Evolutionary conservation across 768 basidiomycete species (phyloP), one percentile per base, ranked within the genome.

Genomic region (Rhodotorula taiwanensis): DNA sequence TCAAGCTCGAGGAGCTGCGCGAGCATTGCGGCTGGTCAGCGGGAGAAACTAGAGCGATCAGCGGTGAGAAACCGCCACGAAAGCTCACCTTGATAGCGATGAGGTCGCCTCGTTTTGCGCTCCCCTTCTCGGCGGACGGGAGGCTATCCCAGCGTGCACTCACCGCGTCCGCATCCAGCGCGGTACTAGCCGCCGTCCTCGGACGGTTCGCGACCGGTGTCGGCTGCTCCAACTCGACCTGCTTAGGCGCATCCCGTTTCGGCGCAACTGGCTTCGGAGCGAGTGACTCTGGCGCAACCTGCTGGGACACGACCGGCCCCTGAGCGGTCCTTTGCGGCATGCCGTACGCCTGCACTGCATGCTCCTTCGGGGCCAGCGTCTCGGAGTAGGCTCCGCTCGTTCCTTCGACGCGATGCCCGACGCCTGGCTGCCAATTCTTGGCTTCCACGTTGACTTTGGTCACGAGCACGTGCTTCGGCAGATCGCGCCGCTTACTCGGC

Each of bases 361-460:
- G n/a, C n/a, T n/a, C n/a, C n/a, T n/a, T n/a, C n/a, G n/a, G n/a
- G n/a, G n/a, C n/a, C n/a, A n/a, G 36, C 36, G 36, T 39, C 10
- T 39, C 9, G 36, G 36, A 39, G 36, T 60, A 67, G 0, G 58
- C 56, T 21, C 41, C 33, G 15, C 51, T 58, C 23, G 55, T 67
- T 27, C 63, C 66, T 41, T 39, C 28, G 25, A 59, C 41, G 27
- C 53, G 8, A 14, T 44, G 33, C 16, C 55, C 58, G 4, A 56
- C 56, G 3, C 68, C 72, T 3, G 68, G 44, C 20, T 53, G 57
- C 67, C 72, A 74, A 1, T 44, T 50, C 27, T 57, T 52, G 6
- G 30, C 63, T 43, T 72, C 72, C 25, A 74, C 73, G 30, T 74
- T 56, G 11, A 74, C 69, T 18, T 31, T 42, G 10, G 73, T 72